Conservation (phyloP, 1,284 basidiomycete species). For the Ganoderma lucidum region DNA sequence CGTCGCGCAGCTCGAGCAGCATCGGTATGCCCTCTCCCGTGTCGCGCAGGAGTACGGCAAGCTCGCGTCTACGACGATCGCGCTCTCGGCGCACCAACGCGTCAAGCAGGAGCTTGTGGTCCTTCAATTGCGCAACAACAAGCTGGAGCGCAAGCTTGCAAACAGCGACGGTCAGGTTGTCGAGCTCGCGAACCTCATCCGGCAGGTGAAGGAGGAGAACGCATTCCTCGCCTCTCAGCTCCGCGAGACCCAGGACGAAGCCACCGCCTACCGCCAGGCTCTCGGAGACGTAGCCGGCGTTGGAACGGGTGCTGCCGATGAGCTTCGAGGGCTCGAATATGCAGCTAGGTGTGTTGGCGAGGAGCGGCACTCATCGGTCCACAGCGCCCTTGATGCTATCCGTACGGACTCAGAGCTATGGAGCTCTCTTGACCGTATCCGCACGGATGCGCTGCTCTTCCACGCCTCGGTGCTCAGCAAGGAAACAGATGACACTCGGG, state of each 20-base stretch:
- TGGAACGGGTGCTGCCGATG: background rate
- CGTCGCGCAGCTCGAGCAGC: conserved; percentile 57
- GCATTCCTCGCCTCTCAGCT: conserved; percentile 52
- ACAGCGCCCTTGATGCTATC: conserved; percentile 10
- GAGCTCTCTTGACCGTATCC: conserved; percentile 22
- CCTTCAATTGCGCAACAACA: conserved; percentile 54
- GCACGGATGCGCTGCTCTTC: conserved; percentile 29
- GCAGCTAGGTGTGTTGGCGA: conserved; percentile 5
- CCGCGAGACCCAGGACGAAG: conserved; percentile 51
- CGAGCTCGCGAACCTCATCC: conserved; percentile 69
- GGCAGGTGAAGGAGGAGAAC: conserved; percentile 63
- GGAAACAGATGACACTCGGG: conserved; percentile 26
- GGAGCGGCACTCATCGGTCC: conserved; percentile 8
- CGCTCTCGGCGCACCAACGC: conserved; percentile 47
- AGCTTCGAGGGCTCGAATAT: conserved; percentile 15
- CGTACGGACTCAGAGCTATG: conserved; percentile 25
- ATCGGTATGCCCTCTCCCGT: conserved; percentile 50
- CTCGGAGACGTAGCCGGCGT: conserved; percentile 30
- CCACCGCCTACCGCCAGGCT: conserved; percentile 42
- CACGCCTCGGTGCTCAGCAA: conserved; percentile 33
- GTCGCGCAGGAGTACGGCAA: conserved; percentile 67
- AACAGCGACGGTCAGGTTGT: conserved; percentile 73
- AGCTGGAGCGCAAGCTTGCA: conserved; percentile 71
- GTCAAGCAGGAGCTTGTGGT: conserved; percentile 52
- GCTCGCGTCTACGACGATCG: conserved; percentile 59